Evolutionary conservation across 208 protist genomes (phyloP).

Genomic region (Crithidia bombi): DNA sequence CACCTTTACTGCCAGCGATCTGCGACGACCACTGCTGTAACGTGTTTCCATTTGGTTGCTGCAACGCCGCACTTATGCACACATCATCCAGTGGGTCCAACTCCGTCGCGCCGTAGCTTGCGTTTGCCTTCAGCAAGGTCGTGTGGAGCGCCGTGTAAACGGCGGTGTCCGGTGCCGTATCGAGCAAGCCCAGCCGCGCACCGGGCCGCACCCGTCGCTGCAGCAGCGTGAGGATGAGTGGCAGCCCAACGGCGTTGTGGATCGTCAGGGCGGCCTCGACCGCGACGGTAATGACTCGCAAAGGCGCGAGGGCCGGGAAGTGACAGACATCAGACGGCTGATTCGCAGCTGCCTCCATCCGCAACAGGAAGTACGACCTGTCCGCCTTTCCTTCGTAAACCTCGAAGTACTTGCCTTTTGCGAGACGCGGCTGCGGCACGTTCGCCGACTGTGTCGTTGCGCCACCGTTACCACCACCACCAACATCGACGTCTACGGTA

Average conservation of each 20-base stretch:
- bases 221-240: slow-evolving; percentile 53
- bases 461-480: too few species aligned
- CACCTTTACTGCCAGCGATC: neutral
- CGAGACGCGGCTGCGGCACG: slow-evolving; percentile 24
- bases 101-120: slow-evolving; percentile 50
- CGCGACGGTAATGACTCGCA: slow-evolving; percentile 35
- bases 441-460: too few species aligned
- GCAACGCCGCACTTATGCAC: slow-evolving; percentile 53
- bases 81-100: slow-evolving; percentile 71
- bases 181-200: slow-evolving; percentile 31
- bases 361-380: slow-evolving; percentile 56
- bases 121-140: slow-evolving; percentile 36
- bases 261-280: slow-evolving; percentile 53
- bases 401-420: slow-evolving; percentile 37
- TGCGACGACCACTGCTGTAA: slow-evolving; percentile 31
- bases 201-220: slow-evolving; percentile 33
- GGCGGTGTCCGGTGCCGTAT: slow-evolving; percentile 38
- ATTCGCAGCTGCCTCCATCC: slow-evolving; percentile 21
- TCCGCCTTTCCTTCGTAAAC: slow-evolving; percentile 24
- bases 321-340: slow-evolving; percentile 28
- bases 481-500: neutral
- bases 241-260: slow-evolving; percentile 60
- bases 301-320: slow-evolving; percentile 20
- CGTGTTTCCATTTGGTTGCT: slow-evolving; percentile 57
- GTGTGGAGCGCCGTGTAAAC: slow-evolving; percentile 46